Evolutionary conservation across 139 green algal species (phyloP), one percentile per base, ranked within the genome.

Genomic region (Penium margaritaceum): DNA sequence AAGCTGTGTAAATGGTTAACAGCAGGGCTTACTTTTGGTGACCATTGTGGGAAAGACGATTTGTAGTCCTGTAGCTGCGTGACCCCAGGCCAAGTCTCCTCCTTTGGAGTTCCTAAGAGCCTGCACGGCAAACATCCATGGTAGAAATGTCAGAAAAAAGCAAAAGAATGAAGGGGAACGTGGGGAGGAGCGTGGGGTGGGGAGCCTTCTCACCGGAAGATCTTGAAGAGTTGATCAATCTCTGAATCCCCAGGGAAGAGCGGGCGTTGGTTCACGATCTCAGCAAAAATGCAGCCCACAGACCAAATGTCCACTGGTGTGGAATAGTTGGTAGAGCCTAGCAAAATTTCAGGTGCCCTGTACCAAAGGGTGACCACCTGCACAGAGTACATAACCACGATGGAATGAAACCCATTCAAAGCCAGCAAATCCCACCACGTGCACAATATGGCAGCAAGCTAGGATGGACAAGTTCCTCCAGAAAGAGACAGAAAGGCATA

Each of bases 271-370:
- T 87, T 92, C n/a, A 93, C 76, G 83, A 97, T 91, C 84, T 98
- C 93, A 21, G 91, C 92, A 84, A 98, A 96, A 51, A 98, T 98
- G 89, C 93, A 97, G 29, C 91, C 93, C 17, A 96, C 91, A 55
- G 85, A 92, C 93, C 93, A 98, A 3, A 98, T 85, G 76, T 98
- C 93, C 35, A 98, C 93, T 0, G 92, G 91, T 2, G 90, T 96
- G 30, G 85, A 90, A 85, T 98, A 98, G 41, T 93, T 89, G 64
- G 91, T 92, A 43, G 82, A 81, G 15, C 93, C 93, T 36, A 98
- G 84, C 67, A 98, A 83, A 77, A 98, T 96, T 81, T 98, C 93
- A 4, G 93, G 93, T 4, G 93, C 90, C 1, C 93, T 86, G 79
- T 98, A 97, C 93, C 93, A 98, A 29, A 97, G 77, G 1, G 93